Conservation (phyloP, 2,329 filamentous ascomycete genomes). For the Calonectria pteridis region DNA sequence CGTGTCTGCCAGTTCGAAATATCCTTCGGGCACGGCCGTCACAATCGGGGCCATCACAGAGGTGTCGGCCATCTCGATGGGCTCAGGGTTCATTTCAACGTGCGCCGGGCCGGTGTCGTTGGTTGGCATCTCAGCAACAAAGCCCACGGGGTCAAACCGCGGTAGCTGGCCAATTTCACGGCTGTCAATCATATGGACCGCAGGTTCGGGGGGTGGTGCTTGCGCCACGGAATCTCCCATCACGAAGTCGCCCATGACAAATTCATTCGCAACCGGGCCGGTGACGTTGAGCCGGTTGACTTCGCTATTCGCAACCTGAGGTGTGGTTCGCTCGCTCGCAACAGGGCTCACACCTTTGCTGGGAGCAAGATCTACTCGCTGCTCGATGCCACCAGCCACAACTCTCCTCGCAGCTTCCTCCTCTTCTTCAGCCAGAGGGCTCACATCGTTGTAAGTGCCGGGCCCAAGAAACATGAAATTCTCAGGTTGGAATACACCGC, state of each 20-base stretch:
- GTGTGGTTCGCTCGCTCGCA: constrained; percentile 47
- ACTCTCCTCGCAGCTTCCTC: constrained; percentile 48
- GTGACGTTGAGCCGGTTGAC: constrained; percentile 9
- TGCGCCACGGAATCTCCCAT: constrained; percentile 9
- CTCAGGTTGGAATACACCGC: constrained; percentile 63
- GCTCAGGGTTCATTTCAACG: constrained; percentile 58
- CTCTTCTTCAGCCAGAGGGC: constrained; percentile 57
- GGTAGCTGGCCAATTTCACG: constrained; percentile 40
- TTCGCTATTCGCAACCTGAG: constrained; percentile 39
- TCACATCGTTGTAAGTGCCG: constrained; percentile 60
- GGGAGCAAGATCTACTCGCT: constrained; percentile 29
- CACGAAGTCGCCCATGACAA: constrained; percentile 18
- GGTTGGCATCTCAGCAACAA: constrained; percentile 62
- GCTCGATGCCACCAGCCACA: constrained; percentile 39
- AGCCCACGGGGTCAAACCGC: constrained; percentile 56
- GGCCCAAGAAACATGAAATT: constrained; percentile 67
- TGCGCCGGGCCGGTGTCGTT: constrained; percentile 55
- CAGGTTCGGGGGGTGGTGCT: constrained; percentile 21
- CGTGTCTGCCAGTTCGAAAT: constrained; percentile 56
- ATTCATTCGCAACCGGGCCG: constrained; percentile 24
- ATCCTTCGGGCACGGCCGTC: constrained; percentile 40
- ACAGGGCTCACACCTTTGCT: constrained; percentile 46
- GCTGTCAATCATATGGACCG: constrained; percentile 51
- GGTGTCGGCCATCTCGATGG: constrained; percentile 59
- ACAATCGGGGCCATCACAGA: constrained; percentile 53